Base-by-base conservation (phyloP, 208 protist genomes). In the Trypanosoma brucei region DNA sequence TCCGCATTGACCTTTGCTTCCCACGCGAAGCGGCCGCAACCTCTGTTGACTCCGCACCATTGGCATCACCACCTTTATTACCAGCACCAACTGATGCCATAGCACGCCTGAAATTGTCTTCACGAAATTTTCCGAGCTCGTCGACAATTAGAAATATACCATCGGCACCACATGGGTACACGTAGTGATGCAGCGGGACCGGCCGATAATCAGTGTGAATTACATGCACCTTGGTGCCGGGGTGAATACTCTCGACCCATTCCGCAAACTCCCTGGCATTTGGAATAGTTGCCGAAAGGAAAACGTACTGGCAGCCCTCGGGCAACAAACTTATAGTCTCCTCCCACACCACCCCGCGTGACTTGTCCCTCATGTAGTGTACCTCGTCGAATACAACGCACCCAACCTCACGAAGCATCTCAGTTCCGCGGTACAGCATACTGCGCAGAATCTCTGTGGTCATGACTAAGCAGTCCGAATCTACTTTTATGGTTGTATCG, bases 371-470 rank as follows among this genome's bases (percentile, higher is more conserved):
- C 95, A 99, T 99, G 86, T 99, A 99, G 83, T 99, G 99, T 54
- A 99, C 98, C 81, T 99, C 98, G 77, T 99, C 99, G 69, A 99
- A 99, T 42, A 99, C 92, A 9, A 99, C 99, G 88, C 98, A 99
- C 30, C 94, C 95, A 5, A 99, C 97, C 76, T 99, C 98, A 22
- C 98, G 93, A 59, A 99, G 95, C 58, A 99, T 91, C 70, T 99
- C 97, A 0, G 94, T 98, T 37, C 98, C 98, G 42, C 95, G 80
- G 82, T 99, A 99, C 3, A 99, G 82, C 98, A 99, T 99, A 64
- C 83, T 97, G 14, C 98, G 92, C 8, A 99, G 83, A 94, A 99
- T 99, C 78, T 99, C 98, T 14, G 98, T 99, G 3, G 98, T 99
- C 98, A 99, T 99, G 4, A 99, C 99, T 35, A 99, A 85, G 65